phyloP scores from a whole-genome alignment of 768 basidiomycete species.

The Mycena galericulata region DNA sequence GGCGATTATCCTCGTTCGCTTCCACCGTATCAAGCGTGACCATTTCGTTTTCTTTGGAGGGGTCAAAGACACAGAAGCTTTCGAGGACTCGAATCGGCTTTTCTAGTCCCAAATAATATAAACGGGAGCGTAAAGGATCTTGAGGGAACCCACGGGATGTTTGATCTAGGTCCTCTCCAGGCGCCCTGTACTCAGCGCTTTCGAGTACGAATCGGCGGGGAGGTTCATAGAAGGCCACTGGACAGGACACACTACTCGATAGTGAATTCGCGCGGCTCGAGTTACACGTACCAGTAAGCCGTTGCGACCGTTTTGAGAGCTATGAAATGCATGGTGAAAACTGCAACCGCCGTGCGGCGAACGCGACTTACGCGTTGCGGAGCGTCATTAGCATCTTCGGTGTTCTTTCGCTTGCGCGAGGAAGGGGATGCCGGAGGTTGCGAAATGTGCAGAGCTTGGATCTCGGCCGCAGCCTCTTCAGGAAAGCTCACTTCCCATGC shows the following conservation, averaged over 20 bases:
- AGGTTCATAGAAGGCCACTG: conserved; percentile 55
- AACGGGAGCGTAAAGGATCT: conserved; percentile 13
- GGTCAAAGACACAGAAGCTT: conserved; percentile 73
- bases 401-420: conserved; percentile 41
- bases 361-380: conserved; percentile 23
- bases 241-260: neutral
- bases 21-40: conserved; percentile 63
- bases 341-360: neutral
- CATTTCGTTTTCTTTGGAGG: conserved; percentile 52
- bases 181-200: conserved; percentile 33
- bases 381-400: neutral
- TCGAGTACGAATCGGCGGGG: conserved; percentile 50
- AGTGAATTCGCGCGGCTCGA: neutral
- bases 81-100: conserved; percentile 71
- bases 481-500: conserved; percentile 70
- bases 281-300: conserved; percentile 34
- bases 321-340: conserved; percentile 11
- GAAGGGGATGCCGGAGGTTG: neutral
- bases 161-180: conserved; percentile 21
- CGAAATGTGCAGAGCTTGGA: neutral
- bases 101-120: conserved; percentile 46
- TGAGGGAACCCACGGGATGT: neutral
- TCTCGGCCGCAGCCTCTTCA: conserved; percentile 44
- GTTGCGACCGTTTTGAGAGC: conserved; percentile 43
- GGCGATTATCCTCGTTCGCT: conserved; percentile 47